These are phyloP conservation scores for Pythium sukuiense DNA, from an alignment of 352 stramenopile species.

Conservation along the genomic window DNA sequence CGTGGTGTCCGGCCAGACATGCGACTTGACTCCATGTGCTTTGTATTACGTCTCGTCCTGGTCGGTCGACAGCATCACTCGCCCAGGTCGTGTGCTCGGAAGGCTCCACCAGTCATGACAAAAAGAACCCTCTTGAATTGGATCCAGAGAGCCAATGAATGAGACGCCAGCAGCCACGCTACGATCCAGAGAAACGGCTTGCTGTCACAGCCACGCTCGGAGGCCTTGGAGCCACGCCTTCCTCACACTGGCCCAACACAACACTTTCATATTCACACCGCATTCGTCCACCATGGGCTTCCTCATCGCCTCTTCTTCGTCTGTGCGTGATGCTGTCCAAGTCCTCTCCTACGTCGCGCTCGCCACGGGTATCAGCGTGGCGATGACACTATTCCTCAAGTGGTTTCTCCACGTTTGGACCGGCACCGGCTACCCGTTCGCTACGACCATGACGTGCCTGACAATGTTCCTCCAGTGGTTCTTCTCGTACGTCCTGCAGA, in stretches of 20 bases:
- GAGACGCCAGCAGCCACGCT: not conserved
- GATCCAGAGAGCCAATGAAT: not conserved
- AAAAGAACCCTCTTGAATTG: conserved; percentile 1
- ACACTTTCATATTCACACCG: too few relatives aligned
- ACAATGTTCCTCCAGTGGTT: conserved; percentile 78
- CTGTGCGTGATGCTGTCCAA: conserved; percentile 46
- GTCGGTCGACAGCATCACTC: too few relatives aligned
- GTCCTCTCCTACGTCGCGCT: conserved; percentile 63
- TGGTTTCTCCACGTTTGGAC: conserved; percentile 74
- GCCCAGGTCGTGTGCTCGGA: too few relatives aligned
- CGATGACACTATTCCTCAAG: conserved; percentile 84
- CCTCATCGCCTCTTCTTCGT: conserved; percentile 10
- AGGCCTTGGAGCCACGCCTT: too few relatives aligned
- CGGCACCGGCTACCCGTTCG: conserved; percentile 64
- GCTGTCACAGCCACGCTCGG: too few relatives aligned
- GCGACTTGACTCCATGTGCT: too few relatives aligned
- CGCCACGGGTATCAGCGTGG: conserved; percentile 76
- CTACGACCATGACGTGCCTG: conserved; percentile 71
- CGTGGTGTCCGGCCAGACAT: too few relatives aligned
- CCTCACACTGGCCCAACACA: too few relatives aligned
- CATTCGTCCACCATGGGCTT: not conserved
- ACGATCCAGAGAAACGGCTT: too few relatives aligned
- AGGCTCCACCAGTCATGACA: not conserved
- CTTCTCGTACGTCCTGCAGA: conserved; percentile 48
- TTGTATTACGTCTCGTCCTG: too few relatives aligned